Evolutionary conservation across 208 protist species (phyloP).

Genomic region (Leishmania guyanensis): DNA sequence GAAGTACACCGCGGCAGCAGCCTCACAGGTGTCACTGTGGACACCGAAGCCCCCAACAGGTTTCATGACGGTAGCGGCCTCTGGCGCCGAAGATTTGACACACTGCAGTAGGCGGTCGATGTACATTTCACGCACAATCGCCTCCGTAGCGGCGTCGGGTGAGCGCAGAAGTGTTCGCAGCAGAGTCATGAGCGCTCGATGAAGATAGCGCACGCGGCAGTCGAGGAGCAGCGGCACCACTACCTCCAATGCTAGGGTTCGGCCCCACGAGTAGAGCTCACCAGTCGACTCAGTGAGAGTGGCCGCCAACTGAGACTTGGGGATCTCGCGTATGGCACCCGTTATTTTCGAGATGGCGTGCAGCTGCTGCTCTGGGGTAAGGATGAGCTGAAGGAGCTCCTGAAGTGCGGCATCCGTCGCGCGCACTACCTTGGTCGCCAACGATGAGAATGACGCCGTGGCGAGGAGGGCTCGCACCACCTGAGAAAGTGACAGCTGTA

Average conservation of each 20-base stretch:
- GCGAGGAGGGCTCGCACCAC: slow-evolving; percentile 14
- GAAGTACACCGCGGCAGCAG: slow-evolving; percentile 25
- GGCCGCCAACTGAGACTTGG: slow-evolving; percentile 15
- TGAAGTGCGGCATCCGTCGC: slow-evolving; percentile 46
- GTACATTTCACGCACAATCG: slow-evolving; percentile 23
- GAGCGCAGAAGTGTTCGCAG: slow-evolving; percentile 39
- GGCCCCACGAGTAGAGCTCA: slow-evolving; percentile 18
- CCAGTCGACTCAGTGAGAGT: slow-evolving; percentile 5
- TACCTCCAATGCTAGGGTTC: slow-evolving; percentile 43
- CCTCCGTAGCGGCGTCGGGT: slow-evolving; percentile 10
- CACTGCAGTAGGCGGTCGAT: slow-evolving; percentile 17
- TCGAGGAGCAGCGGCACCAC: slow-evolving; percentile 79
- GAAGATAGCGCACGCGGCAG: slow-evolving; percentile 81
- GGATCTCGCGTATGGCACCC: slow-evolving; percentile 44
- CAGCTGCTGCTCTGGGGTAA: slow-evolving; percentile 71
- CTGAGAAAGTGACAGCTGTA: slow-evolving; percentile 23
- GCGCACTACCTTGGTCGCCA: slow-evolving; percentile 27
- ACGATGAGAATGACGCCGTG: neutral
- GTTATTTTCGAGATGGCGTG: slow-evolving; percentile 72
- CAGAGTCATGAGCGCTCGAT: slow-evolving; percentile 77
- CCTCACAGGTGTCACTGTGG: neutral
- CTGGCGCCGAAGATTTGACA: neutral
- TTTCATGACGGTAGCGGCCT: neutral
- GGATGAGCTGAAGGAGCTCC: slow-evolving; percentile 37
- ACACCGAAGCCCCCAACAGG: neutral